Percentiles rank a stretch among this genome's conserved stretches.
phyloP scores from a whole-genome alignment of 129 eudicot genomes.

The Scalesia atractyloides region DNA sequence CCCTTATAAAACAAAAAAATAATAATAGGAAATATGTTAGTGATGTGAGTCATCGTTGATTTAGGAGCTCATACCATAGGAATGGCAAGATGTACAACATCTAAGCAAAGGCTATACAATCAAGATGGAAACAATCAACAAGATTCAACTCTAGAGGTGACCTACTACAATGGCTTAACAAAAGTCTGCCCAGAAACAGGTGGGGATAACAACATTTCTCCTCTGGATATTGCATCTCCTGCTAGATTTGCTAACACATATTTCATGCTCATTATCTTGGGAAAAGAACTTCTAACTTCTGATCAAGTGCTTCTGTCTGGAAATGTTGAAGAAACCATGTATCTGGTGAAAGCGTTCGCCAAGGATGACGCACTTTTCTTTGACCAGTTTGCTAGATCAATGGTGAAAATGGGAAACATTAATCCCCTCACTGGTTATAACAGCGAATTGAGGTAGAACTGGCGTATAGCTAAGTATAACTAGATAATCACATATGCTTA shows the following conservation, averaged over 20 bases:
- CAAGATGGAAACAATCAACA: slow-evolving; percentile 79
- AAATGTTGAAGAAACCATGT: slow-evolving; percentile 49
- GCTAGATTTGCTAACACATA: slow-evolving; percentile 76
- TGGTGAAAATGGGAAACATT: slow-evolving; percentile 72
- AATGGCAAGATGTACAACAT: slow-evolving; percentile 75
- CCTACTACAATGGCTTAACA: slow-evolving; percentile 67
- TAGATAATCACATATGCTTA: slow-evolving; percentile 1
- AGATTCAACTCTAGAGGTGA: slow-evolving; percentile 74
- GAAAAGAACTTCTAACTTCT: slow-evolving; percentile 79
- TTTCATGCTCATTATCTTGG: slow-evolving; percentile 77
- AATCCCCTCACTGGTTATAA: slow-evolving; percentile 61
- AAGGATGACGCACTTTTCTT: slow-evolving; percentile 61
- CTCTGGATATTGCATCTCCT: slow-evolving; percentile 73
- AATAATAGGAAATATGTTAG: not conserved
- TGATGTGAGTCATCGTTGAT: slow-evolving; percentile 5
- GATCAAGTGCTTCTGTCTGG: slow-evolving; percentile 85
- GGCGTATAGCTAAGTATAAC: slow-evolving; percentile 43
- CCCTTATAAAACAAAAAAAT: too few species aligned
- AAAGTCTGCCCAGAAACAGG: slow-evolving; percentile 65
- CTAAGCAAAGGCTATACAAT: slow-evolving; percentile 79
- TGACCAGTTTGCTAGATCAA: slow-evolving; percentile 63
- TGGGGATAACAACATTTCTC: slow-evolving; percentile 77
- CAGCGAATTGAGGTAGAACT: slow-evolving; percentile 75
- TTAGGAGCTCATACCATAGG: slow-evolving; percentile 94
- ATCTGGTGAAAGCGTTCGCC: slow-evolving; percentile 61